These are phyloP conservation scores for Papiliotrema laurentii DNA, from an alignment of 1,284 basidiomycete species.

Conservation along the genomic window DNA sequence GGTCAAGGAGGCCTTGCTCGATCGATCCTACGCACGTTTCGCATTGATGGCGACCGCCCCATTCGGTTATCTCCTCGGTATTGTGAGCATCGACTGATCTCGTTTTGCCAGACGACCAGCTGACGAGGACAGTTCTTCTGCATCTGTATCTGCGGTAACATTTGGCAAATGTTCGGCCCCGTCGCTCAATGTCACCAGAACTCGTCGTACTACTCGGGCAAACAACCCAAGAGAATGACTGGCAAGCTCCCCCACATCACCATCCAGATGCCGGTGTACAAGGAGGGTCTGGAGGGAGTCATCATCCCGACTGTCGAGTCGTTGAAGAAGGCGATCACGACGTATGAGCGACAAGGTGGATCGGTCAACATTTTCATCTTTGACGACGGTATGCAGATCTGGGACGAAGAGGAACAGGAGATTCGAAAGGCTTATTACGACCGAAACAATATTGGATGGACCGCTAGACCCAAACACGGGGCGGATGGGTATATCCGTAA, in stretches of 20 bases:
- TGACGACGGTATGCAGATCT: conserved; percentile 63
- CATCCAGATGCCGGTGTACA: conserved; percentile 61
- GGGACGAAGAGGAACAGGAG: conserved; percentile 60
- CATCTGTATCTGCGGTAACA: conserved; percentile 45
- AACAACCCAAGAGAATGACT: conserved; percentile 43
- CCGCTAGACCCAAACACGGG: conserved; percentile 69
- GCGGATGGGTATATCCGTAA: conserved; percentile 68
- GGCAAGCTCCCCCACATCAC: conserved; percentile 55
- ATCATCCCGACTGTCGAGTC: conserved; percentile 68
- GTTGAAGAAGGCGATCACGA: conserved; percentile 79
- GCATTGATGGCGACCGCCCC: conserved; percentile 61
- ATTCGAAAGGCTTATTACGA: conserved; percentile 69
- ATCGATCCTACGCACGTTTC: conserved; percentile 61
- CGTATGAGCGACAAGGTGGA: conserved; percentile 57
- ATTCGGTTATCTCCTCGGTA: conserved; percentile 65
- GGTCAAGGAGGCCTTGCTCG: conserved; percentile 63
- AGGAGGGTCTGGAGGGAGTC: conserved; percentile 54
- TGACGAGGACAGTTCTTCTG: conserved; percentile 45
- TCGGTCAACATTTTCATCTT: conserved; percentile 47
- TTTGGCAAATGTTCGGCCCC: conserved; percentile 50
- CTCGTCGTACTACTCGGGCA: conserved; percentile 55
- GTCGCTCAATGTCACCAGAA: conserved; percentile 56
- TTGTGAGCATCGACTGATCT: conserved; percentile 52
- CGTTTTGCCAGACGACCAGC: neutral
- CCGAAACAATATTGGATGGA: conserved; percentile 75